Evolutionary conservation across 2,329 filamentous ascomycete species (phyloP).

Genomic region (Arthrobotrys musiformis): DNA sequence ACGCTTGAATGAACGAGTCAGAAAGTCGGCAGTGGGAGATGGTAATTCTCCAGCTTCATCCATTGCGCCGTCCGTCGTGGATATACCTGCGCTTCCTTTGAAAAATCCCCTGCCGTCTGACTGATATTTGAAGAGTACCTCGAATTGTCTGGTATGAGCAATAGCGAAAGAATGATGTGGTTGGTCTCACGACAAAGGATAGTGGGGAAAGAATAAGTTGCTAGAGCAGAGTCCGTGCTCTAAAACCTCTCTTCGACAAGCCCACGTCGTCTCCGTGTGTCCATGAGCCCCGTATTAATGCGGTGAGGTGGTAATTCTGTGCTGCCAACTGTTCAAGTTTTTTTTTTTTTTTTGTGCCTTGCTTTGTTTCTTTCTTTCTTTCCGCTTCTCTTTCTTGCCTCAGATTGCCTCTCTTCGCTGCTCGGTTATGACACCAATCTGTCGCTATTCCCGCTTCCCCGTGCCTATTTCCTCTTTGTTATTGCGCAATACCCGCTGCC

Average conservation of each 20-base stretch:
- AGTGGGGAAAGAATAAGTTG: slow-evolving; percentile 25
- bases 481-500: slow-evolving; percentile 56
- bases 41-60: slow-evolving; percentile 38
- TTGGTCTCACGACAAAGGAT: slow-evolving; percentile 29
- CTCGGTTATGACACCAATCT: slow-evolving; percentile 55
- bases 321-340: slow-evolving; percentile 44
- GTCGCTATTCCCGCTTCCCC: slow-evolving; percentile 54
- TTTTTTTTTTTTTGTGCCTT: background rate
- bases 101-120: background rate
- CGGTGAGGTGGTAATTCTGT: slow-evolving; percentile 43
- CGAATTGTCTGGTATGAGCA: slow-evolving; percentile 1
- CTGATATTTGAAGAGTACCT: slow-evolving; percentile 8
- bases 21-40: slow-evolving; percentile 44
- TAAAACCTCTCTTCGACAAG: slow-evolving; percentile 14
- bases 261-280: slow-evolving; percentile 12
- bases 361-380: slow-evolving; percentile 19
- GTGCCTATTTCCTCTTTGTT: slow-evolving; percentile 44
- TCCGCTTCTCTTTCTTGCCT: slow-evolving; percentile 16
- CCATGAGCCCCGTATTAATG: slow-evolving; percentile 43
- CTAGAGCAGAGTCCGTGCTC: slow-evolving; percentile 20
- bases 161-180: slow-evolving; percentile 11
- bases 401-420: slow-evolving; percentile 20
- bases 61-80: slow-evolving; percentile 19
- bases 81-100: slow-evolving; percentile 9
- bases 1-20: slow-evolving; percentile 53